These are phyloP conservation scores for Euphorbia pulcherrima DNA, from an alignment of 345 rosid species.

Conservation along the genomic window DNA sequence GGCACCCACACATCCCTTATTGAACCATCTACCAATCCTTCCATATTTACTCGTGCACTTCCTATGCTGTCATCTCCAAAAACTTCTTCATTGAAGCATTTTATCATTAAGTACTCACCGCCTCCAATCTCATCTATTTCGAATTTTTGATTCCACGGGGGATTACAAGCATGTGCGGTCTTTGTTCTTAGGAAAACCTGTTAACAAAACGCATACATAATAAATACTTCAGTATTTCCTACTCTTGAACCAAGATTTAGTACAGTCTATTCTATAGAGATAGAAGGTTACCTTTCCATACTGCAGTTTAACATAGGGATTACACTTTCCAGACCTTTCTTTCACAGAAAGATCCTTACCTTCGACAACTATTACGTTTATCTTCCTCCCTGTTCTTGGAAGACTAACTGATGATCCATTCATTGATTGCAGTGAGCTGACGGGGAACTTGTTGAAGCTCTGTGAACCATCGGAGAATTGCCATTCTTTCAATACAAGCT, in stretches of 20 bases:
- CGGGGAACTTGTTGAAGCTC: conserved; percentile 42
- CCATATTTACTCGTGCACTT: conserved; percentile 75
- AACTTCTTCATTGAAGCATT: conserved; percentile 64
- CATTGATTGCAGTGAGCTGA: conserved; percentile 44
- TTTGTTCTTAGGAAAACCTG: conserved; percentile 68
- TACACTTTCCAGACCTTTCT: conserved; percentile 63
- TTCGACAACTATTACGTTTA: conserved; percentile 49
- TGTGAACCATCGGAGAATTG: conserved; percentile 90
- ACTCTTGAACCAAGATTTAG: conserved; percentile 11
- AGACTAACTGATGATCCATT: conserved; percentile 51
- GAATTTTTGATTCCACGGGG: conserved; percentile 68
- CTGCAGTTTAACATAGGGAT: conserved; percentile 78
- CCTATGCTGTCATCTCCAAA: conserved; percentile 85
- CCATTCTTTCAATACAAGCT: conserved; percentile 87
- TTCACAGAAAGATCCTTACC: conserved; percentile 64
- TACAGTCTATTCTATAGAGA: conserved; percentile 9
- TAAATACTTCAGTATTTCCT: neutral
- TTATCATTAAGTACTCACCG: conserved; percentile 73
- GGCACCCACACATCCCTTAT: conserved; percentile 79
- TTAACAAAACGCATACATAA: conserved; percentile 7
- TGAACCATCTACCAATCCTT: conserved; percentile 71
- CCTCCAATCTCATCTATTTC: conserved; percentile 84
- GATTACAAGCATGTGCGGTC: conserved; percentile 44
- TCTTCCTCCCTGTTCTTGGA: conserved; percentile 69
- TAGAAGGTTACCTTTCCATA: conserved; percentile 68